Percentiles rank a stretch among this genome's conserved stretches.
Conservation (phyloP, 257 asterid species). For the Handroanthus guayacan region DNA sequence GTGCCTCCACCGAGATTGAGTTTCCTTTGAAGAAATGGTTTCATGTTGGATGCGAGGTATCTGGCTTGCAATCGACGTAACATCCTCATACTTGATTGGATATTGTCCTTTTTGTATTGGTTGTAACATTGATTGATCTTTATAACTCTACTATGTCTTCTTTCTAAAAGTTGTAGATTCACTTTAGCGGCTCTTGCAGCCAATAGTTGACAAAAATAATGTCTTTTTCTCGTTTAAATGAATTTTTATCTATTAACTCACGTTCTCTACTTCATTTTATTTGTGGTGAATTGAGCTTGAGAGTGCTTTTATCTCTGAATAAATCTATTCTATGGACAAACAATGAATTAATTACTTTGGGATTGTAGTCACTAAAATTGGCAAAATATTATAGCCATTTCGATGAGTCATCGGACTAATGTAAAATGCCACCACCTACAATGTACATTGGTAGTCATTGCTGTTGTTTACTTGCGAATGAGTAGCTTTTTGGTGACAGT, state of each 20-base stretch:
- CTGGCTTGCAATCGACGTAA: not conserved
- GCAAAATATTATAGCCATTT: not conserved
- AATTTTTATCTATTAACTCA: not conserved
- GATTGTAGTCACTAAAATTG: not conserved
- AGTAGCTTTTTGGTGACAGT: not conserved
- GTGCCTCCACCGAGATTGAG: slow-evolving; percentile 54
- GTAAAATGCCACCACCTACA: not conserved
- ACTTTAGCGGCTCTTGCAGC: not conserved
- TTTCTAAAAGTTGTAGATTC: slow-evolving; percentile 19
- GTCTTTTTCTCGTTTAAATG: not conserved
- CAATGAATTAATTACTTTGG: slow-evolving; percentile 4
- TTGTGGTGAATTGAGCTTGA: slow-evolving; percentile 10
- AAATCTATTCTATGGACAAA: not conserved
- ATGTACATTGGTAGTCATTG: not conserved
- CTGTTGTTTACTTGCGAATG: slow-evolving; percentile 4
- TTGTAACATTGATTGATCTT: slow-evolving; percentile 1
- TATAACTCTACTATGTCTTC: slow-evolving; percentile 9
- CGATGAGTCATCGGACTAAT: not conserved
- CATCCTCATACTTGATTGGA: slow-evolving; percentile 24
- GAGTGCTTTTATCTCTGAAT: slow-evolving; percentile 11
- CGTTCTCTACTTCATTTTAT: not conserved
- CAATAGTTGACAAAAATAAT: not conserved
- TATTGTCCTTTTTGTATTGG: not conserved
- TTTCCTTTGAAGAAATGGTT: slow-evolving; percentile 79
- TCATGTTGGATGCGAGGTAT: slow-evolving; percentile 94